These are phyloP conservation scores for Alternaria burnsii DNA, from an alignment of 2,329 filamentous ascomycete genomes.

Conservation along the genomic window DNA sequence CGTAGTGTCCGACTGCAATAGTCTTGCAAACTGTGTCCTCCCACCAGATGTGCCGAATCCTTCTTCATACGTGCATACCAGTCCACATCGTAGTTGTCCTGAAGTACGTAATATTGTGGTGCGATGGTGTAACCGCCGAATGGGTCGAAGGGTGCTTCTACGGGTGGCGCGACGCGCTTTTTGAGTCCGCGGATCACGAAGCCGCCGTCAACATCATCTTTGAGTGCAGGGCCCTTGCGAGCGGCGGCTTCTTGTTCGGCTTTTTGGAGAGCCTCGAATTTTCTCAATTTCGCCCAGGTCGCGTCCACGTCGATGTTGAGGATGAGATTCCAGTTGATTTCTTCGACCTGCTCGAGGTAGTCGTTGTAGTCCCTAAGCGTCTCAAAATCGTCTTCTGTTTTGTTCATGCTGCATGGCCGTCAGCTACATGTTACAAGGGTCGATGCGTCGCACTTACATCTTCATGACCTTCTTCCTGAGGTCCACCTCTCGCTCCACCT, in stretches of 20 bases:
- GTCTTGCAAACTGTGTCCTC: slow-evolving; percentile 83
- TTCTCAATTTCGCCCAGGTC: slow-evolving; percentile 66
- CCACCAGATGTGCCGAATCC: slow-evolving; percentile 73
- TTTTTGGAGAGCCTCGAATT: slow-evolving; percentile 78
- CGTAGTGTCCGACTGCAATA: slow-evolving; percentile 83
- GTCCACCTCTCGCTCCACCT: slow-evolving; percentile 92
- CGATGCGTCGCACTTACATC: slow-evolving; percentile 51
- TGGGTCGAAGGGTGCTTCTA: slow-evolving; percentile 83
- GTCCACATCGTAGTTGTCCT: slow-evolving; percentile 75
- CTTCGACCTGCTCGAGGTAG: slow-evolving; percentile 92
- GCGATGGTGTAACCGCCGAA: slow-evolving; percentile 78
- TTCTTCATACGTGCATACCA: slow-evolving; percentile 74
- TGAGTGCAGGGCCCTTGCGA: slow-evolving; percentile 63
- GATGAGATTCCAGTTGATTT: slow-evolving; percentile 88
- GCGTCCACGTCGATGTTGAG: slow-evolving; percentile 73
- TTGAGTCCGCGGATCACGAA: slow-evolving; percentile 82
- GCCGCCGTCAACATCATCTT: slow-evolving; percentile 36
- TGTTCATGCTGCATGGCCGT: slow-evolving; percentile 74
- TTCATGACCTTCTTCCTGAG: slow-evolving; percentile 79
- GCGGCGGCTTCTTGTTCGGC: slow-evolving; percentile 54
- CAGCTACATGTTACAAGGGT: background rate
- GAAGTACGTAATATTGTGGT: slow-evolving; percentile 72
- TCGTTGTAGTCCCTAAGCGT: slow-evolving; percentile 85
- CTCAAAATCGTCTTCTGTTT: slow-evolving; percentile 89
- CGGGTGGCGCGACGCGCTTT: slow-evolving; percentile 66